phyloP scores from a whole-genome alignment of 2,329 filamentous ascomycete genomes.

The Sphaerulina musiva region DNA sequence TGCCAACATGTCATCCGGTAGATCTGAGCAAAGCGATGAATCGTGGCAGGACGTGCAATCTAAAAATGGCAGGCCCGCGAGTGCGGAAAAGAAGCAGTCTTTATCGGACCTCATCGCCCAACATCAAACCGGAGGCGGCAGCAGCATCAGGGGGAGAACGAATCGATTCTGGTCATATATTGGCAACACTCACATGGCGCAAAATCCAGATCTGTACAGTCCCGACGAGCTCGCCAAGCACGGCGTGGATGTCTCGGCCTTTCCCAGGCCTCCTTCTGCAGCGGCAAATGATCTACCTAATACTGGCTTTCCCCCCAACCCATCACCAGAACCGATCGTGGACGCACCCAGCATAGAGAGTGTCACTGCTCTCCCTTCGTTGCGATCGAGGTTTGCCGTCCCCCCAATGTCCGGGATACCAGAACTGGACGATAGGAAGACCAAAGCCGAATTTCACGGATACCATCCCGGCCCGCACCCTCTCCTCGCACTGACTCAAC shows the following conservation, averaged over 20 bases:
- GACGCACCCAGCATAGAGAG: conserved; percentile 10
- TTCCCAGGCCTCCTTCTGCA: conserved; percentile 5
- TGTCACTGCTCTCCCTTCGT: conserved; percentile 11
- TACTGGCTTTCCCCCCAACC: conserved; percentile 5
- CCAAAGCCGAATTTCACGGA: not conserved
- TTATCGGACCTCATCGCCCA: conserved; percentile 30
- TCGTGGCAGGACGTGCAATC: conserved; percentile 22
- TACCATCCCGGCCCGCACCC: not conserved
- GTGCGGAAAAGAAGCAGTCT: conserved; percentile 22
- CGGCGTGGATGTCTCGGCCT: conserved; percentile 13
- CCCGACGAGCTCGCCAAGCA: conserved; percentile 29
- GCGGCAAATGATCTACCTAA: conserved; percentile 10
- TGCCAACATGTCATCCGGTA: not conserved
- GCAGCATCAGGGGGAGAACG: conserved; percentile 24
- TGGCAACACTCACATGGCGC: conserved; percentile 32
- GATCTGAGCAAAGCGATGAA: conserved; percentile 15
- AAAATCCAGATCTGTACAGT: conserved; percentile 31
- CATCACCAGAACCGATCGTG: conserved; percentile 7
- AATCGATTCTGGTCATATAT: conserved; percentile 36
- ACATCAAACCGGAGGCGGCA: conserved; percentile 18
- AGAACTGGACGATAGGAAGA: conserved; percentile 16
- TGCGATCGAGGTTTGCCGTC: conserved; percentile 18
- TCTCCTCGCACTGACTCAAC: conserved; percentile 5
- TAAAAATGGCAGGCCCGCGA: conserved; percentile 16
- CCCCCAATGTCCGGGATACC: conserved; percentile 9